Evolutionary conservation across 2,329 filamentous ascomycete genomes (phyloP).

Genomic region (Cadophora sp.): DNA sequence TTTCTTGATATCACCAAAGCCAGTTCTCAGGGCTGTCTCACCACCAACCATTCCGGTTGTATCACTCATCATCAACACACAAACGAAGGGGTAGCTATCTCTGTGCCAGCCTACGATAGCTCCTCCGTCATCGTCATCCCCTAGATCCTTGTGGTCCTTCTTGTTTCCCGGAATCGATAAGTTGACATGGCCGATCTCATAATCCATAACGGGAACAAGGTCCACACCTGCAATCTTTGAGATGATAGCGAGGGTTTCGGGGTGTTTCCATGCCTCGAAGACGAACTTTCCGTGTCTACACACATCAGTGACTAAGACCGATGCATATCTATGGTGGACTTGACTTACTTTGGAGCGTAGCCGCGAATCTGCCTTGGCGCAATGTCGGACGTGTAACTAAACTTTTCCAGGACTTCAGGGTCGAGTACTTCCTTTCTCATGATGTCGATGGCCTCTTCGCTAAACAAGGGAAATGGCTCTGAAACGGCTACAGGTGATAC

Average conservation of each 20-base stretch:
- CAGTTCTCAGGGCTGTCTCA: slow-evolving; percentile 67
- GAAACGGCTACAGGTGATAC: slow-evolving; percentile 69
- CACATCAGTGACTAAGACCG: slow-evolving; percentile 27
- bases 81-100: slow-evolving; percentile 58
- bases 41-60: slow-evolving; percentile 55
- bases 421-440: slow-evolving; percentile 69
- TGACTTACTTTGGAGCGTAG: slow-evolving; percentile 61
- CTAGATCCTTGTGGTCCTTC: slow-evolving; percentile 31
- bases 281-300: slow-evolving; percentile 67
- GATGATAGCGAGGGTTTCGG: slow-evolving; percentile 59
- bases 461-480: slow-evolving; percentile 69
- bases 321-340: neutral
- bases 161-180: slow-evolving; percentile 50
- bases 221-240: slow-evolving; percentile 64
- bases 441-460: slow-evolving; percentile 62
- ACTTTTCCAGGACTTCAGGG: slow-evolving; percentile 61
- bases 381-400: slow-evolving; percentile 64
- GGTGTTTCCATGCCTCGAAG: slow-evolving; percentile 65
- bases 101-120: slow-evolving; percentile 56
- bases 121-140: slow-evolving; percentile 40
- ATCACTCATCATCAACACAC: slow-evolving; percentile 58
- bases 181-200: slow-evolving; percentile 65
- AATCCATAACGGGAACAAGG: slow-evolving; percentile 61
- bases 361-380: slow-evolving; percentile 60
- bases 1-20: slow-evolving; percentile 52